phyloP scores from a whole-genome alignment of 2,329 filamentous ascomycete genomes.

The Fusarium clavum region DNA sequence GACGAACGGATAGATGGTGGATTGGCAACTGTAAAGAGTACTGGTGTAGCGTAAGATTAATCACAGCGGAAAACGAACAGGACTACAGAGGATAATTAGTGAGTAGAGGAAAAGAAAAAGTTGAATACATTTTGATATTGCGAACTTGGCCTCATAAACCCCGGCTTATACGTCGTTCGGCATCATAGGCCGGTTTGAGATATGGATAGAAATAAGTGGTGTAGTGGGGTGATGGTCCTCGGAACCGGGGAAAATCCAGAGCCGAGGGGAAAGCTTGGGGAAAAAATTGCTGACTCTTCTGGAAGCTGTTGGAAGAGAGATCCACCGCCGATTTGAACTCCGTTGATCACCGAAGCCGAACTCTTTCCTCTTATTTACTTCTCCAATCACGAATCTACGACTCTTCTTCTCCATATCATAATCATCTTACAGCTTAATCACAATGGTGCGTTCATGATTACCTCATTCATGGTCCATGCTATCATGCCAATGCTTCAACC shows the following conservation, averaged over 20 bases:
- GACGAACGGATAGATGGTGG: constrained; percentile 43
- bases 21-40: constrained; percentile 37
- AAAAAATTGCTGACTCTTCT: constrained; percentile 56
- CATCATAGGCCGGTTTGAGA: constrained; percentile 12
- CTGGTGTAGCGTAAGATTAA: constrained; percentile 20
- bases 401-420: constrained; percentile 17
- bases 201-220: constrained; percentile 18
- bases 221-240: constrained; percentile 24
- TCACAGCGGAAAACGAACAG: constrained; percentile 8
- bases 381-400: constrained; percentile 39
- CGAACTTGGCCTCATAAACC: background rate
- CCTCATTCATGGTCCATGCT: background rate
- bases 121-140: constrained; percentile 22
- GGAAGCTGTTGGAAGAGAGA: constrained; percentile 57
- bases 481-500: constrained; percentile 10
- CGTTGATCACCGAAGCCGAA: constrained; percentile 40
- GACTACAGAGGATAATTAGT: background rate
- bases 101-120: background rate
- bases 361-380: constrained; percentile 27
- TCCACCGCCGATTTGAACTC: constrained; percentile 48
- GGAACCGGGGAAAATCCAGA: constrained; percentile 52
- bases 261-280: constrained; percentile 43
- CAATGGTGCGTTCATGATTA: constrained; percentile 47
- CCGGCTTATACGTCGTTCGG: constrained; percentile 3
- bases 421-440: constrained; percentile 34